phyloP scores from a whole-genome alignment of 2,329 filamentous ascomycete genomes.

The Claviceps pazoutovae region DNA sequence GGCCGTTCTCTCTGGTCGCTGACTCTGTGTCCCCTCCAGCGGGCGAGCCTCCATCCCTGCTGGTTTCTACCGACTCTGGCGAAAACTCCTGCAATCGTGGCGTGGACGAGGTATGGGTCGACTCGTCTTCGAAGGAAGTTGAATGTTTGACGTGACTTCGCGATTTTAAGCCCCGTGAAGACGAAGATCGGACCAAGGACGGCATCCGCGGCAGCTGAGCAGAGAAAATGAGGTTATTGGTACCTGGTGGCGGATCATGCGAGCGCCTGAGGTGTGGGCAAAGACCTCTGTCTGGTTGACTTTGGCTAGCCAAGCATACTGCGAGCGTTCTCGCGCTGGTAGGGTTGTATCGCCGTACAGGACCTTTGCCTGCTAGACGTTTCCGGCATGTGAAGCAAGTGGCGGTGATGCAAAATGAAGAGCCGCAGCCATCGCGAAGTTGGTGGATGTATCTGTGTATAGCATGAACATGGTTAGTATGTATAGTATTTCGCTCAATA shows the following conservation, averaged over 20 bases:
- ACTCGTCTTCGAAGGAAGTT: not conserved
- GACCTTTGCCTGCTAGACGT: slow-evolving; percentile 49
- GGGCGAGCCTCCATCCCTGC: not conserved
- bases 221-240: slow-evolving; percentile 33
- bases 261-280: slow-evolving; percentile 40
- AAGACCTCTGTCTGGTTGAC: slow-evolving; percentile 57
- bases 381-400: slow-evolving; percentile 72
- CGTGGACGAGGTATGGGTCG: not conserved
- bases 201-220: slow-evolving; percentile 11
- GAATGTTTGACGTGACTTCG: not conserved
- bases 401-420: slow-evolving; percentile 52
- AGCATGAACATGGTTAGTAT: not conserved
- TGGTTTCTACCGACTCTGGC: slow-evolving; percentile 2
- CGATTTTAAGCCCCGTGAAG: not conserved
- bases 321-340: slow-evolving; percentile 73
- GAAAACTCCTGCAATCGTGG: not conserved
- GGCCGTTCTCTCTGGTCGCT: not conserved
- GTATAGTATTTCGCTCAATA: not conserved
- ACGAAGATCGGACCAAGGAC: not conserved
- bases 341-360: slow-evolving; percentile 64
- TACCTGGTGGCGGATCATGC: slow-evolving; percentile 28
- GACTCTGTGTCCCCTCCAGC: not conserved
- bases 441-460: slow-evolving; percentile 57
- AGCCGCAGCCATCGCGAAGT: slow-evolving; percentile 67
- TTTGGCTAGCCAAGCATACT: slow-evolving; percentile 65